Evolutionary conservation across 1,139 yeast species (phyloP).

Genomic region (Pneumocystis canis): DNA sequence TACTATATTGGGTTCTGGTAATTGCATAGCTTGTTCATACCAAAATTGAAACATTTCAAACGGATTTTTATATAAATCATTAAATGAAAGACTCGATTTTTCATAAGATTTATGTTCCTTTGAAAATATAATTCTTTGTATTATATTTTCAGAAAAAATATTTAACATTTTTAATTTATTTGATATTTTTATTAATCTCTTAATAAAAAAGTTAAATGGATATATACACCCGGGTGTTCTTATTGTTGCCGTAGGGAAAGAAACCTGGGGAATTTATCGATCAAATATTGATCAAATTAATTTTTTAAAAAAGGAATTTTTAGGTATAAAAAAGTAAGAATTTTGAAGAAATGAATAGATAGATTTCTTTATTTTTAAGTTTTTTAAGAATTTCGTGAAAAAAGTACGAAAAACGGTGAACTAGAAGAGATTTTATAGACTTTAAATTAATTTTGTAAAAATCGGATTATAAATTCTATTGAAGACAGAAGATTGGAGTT

Average conservation of each 20-base stretch:
- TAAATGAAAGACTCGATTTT: neutral
- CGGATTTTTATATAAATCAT: neutral
- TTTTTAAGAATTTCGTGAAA: too few relatives aligned
- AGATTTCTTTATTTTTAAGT: neutral
- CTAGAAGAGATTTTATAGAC: neutral
- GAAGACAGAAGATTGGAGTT: neutral
- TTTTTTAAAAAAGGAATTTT: too few relatives aligned
- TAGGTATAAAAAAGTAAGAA: neutral
- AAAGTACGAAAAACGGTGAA: neutral
- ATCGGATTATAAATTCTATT: neutral
- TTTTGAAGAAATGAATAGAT: neutral
- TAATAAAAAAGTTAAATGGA: too few relatives aligned
- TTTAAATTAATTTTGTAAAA: neutral
- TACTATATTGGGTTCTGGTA: slow-evolving; percentile 44
- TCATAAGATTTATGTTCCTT: neutral
- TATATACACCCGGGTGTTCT: neutral
- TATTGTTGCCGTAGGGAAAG: neutral
- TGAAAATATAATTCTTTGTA: neutral
- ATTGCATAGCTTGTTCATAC: neutral
- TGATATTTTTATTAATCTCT: too few relatives aligned
- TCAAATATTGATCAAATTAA: too few relatives aligned
- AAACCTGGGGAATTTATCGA: neutral
- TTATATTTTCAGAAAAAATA: too few relatives aligned
- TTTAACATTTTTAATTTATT: too few relatives aligned
- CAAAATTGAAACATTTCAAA: neutral